A percentile compares a stretch with the other conserved stretches of the same genome.
Evolutionary conservation across 805 yeast genomes (phyloP).

Genomic region (Teunomyces kruisii): DNA sequence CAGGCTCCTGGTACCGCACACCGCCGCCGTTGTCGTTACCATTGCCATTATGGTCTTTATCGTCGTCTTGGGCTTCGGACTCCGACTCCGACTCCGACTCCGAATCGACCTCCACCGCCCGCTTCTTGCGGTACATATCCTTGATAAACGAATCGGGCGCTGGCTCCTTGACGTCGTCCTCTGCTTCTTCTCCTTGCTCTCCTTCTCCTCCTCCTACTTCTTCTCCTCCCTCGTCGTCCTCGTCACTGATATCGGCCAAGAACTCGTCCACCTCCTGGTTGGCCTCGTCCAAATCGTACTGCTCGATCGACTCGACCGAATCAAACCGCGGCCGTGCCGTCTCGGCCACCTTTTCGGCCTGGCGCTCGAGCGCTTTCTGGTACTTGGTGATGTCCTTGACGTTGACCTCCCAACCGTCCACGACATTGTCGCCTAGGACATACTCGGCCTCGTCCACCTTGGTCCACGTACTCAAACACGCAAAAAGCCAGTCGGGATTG

Average conservation of each 20-base stretch:
- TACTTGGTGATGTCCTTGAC: constrained; percentile 48
- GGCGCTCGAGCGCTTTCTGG: constrained; percentile 27
- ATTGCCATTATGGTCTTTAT: not conserved
- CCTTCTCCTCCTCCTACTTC: constrained; percentile 18
- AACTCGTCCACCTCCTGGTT: constrained; percentile 49
- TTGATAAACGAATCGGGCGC: constrained; percentile 10
- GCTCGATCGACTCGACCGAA: constrained; percentile 31
- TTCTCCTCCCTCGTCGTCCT: constrained; percentile 16
- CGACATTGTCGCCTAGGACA: constrained; percentile 50
- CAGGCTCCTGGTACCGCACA: too few species aligned
- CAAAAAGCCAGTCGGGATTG: constrained; percentile 89
- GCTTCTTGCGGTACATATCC: constrained; percentile 10
- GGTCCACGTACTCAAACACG: constrained; percentile 78
- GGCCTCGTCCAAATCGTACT: constrained; percentile 41
- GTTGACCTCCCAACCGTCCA: constrained; percentile 42
- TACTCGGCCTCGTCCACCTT: constrained; percentile 63
- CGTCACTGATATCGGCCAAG: constrained; percentile 43
- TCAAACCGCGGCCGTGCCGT: constrained; percentile 34
- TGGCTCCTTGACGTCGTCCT: constrained; percentile 11
- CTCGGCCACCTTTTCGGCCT: constrained; percentile 15
- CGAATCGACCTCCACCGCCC: constrained; percentile 16
- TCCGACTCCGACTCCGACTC: too few species aligned
- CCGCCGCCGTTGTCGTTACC: too few species aligned
- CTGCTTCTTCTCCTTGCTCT: constrained; percentile 20
- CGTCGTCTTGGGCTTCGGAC: constrained; percentile 1